These are phyloP conservation scores for Colletotrichum australisinense DNA, from an alignment of 2,329 filamentous ascomycete genomes.

Conservation along the genomic window DNA sequence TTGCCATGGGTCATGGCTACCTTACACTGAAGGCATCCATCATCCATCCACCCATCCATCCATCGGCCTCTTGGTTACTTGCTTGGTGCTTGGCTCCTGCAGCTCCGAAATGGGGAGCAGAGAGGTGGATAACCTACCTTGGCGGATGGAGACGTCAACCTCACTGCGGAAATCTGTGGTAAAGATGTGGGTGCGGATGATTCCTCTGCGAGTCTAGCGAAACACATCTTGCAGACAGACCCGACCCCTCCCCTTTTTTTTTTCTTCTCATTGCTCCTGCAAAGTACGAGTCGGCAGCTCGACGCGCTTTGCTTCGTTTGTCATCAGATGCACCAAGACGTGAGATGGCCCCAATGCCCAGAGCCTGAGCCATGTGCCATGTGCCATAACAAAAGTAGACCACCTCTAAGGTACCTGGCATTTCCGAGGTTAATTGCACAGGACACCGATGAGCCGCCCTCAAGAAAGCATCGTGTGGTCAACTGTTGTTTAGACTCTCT, in stretches of 20 bases:
- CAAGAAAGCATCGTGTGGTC: too few relatives aligned
- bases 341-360: background rate
- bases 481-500: background rate
- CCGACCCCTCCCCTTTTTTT: conserved; percentile 11
- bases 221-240: conserved; percentile 17
- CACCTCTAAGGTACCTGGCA: background rate
- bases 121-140: conserved; percentile 22
- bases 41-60: too few relatives aligned
- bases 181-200: conserved; percentile 22
- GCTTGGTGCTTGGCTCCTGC: conserved; percentile 24
- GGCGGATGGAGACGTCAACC: conserved; percentile 27
- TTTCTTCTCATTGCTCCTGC: conserved; percentile 2
- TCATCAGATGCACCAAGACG: background rate
- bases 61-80: conserved; percentile 4
- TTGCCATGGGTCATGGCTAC: too few relatives aligned
- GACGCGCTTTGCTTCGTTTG: conserved; percentile 14
- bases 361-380: too few relatives aligned
- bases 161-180: conserved; percentile 27
- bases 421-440: background rate
- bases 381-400: too few relatives aligned
- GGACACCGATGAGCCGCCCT: background rate
- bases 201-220: conserved; percentile 24
- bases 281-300: conserved; percentile 9
- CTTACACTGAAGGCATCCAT: too few relatives aligned
- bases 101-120: conserved; percentile 25